Base-by-base conservation (phyloP, 257 asterid species). In the Handroanthus guayacan region DNA sequence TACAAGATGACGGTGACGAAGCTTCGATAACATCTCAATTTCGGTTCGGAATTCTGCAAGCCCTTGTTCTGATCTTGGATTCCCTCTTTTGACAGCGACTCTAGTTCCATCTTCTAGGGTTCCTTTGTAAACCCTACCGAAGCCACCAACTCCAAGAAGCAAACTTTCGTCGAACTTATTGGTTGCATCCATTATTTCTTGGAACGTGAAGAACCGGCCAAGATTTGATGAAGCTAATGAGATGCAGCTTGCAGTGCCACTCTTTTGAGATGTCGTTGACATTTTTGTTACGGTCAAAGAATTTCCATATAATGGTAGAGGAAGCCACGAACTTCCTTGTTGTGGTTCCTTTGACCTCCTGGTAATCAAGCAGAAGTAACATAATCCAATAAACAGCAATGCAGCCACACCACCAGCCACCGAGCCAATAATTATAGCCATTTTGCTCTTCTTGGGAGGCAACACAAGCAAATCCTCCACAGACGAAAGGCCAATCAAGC, bases 91-190 rank as follows among this genome's bases (percentile, higher is more conserved):
- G 72, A 91, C 95, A 17, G 97, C 97, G 11, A 91, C 88, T 5
- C 72, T 62, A 5, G 83, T 89, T 77, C 95, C 97, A 52, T 89
- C 93, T 67, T 91, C 97, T 2, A 89, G 71, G 6, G 87, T 86
- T 16, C 95, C 97, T 74, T 83, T 87, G 80, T 89, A 91, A 51
- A 91, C 97, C 75, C 92, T 78, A 55, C 97, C 97, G 12, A 91
- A 91, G 57, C 97, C 97, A 67, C 97, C 97, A 17, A 91, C 95
- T 2, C 97, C 97, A 62, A 91, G 93, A 34, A 91, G 94, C 75
- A 81, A 74, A 74, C 77, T 82, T 75, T 89, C 93, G 31, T 91
- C 90, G 16, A 89, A 91, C 71, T 89, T 89, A 34, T 91, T 84
- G 3, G 97, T 91, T 5, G 97, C 86, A 3, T 87, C 95, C 86